phyloP scores from a whole-genome alignment of 2,329 filamentous ascomycete genomes.

The Paraconiothyrium brasiliense region DNA sequence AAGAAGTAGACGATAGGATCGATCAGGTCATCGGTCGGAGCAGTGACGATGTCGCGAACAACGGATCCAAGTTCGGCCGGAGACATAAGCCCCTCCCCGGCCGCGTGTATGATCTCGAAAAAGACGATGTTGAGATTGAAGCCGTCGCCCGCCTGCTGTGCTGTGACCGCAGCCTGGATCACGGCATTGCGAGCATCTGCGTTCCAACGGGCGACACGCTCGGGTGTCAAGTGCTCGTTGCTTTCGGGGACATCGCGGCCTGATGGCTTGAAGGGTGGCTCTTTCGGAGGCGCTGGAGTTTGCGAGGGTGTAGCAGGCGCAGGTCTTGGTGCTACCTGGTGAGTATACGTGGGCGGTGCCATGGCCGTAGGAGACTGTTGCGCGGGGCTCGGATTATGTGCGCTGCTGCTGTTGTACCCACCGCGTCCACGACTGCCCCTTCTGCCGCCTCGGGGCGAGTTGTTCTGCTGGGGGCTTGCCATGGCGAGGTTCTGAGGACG shows the following conservation, averaged over 20 bases:
- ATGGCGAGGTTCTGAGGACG: constrained; percentile 61
- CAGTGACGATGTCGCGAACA: constrained; percentile 76
- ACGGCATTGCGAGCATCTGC: constrained; percentile 72
- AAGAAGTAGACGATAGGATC: constrained; percentile 72
- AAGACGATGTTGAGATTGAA: constrained; percentile 76
- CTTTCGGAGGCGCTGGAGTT: constrained; percentile 26
- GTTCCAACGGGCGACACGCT: constrained; percentile 73
- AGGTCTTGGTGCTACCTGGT: constrained; percentile 28
- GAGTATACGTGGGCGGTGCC: constrained; percentile 37
- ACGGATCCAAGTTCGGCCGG: constrained; percentile 74
- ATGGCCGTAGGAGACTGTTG: constrained; percentile 45
- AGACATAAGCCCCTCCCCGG: constrained; percentile 73
- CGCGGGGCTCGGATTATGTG: constrained; percentile 40
- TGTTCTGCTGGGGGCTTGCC: constrained; percentile 56
- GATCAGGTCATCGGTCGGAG: constrained; percentile 57
- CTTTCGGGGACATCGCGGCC: constrained; percentile 60
- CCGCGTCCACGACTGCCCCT: constrained; percentile 43
- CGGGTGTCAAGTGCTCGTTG: constrained; percentile 80
- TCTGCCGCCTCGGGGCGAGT: constrained; percentile 42
- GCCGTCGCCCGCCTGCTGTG: constrained; percentile 73
- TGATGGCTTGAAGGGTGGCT: constrained; percentile 48
- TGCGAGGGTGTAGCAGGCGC: constrained; percentile 30
- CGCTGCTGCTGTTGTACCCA: constrained; percentile 39
- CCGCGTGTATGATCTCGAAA: constrained; percentile 84
- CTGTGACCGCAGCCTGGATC: constrained; percentile 70